Base-by-base conservation (phyloP, 768 basidiomycete genomes). In the Russula vinacea region DNA sequence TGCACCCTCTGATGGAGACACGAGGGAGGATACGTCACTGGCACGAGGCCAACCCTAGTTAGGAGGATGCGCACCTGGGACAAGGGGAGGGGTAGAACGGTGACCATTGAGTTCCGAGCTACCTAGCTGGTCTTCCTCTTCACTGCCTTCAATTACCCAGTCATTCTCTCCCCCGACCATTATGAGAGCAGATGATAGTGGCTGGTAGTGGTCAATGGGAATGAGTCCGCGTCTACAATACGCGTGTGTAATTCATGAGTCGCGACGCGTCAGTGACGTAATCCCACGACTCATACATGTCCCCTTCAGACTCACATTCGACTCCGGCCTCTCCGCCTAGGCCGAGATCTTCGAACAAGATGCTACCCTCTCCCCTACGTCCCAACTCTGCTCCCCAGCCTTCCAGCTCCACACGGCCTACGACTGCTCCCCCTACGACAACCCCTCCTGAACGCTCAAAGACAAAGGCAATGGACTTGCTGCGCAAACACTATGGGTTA, bases 401-500 rank as follows among this genome's bases (percentile, higher is more conserved):
- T 14, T 62, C 55, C 6, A 32, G 33, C 24, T 49, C 57, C 40
- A 61, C 40, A n/a, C 56, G 40, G 33, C 33, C 53, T 8, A 50
- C 47, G 5, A 26, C 58, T 33, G 22, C 16, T 19, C 62, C 67
- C 9, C 65, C 67, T 13, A 39, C 47, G 13, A 65, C 57, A 0
- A 57, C 66, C n/a, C 49, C 67, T 56, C 50, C 32, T 1, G 68
- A 68, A 40, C 66, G 68, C 47, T 64, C 70, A 42, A 74, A 74
- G 69, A 71, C 72, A 16, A 68, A 86, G 17, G 92, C 92, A 14
- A 80, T 88, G 68, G 90, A 93, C 72, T 73, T 94, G 55, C 71
- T 94, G 57, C 79, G 93, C 70, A 92, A 90, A 68, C 92, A 95
- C 71, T 95, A 95, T 80, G 91, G 92, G 6, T 75, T 95, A 32